Evolutionary conservation across 2,329 filamentous ascomycete genomes (phyloP), one percentile per base, ranked within the genome.

Genomic region (Alternaria sp.): DNA sequence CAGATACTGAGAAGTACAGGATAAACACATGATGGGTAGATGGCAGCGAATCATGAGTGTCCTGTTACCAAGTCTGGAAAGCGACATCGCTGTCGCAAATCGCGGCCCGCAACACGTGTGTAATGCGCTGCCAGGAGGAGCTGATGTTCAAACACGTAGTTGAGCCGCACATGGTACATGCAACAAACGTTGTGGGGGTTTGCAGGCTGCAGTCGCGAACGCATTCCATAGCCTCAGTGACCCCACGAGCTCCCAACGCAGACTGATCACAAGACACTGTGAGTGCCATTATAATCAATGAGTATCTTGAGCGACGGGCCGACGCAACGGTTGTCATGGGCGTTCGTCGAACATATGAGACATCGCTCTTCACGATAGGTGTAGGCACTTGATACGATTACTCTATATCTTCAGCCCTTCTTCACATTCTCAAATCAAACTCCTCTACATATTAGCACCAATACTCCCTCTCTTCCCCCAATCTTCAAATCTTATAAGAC

Each of bases 201-300:
- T 40, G 10, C 16, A 51, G 8, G 46, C 50, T 18, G 20, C n/a
- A 12, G 41, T 34, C 41, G 54, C 62, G 32, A 54, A 58, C 53
- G 50, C 50, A n/a, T 14, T 53, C 58, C 46, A 60, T 40, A 57
- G 28, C 55, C 12, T 14, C 36, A 54, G 11, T 12, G 18, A 44
- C 32, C 48, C 60, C 55, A 62, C 64, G 56, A 49, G 48, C 40
- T 27, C 20, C 61, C 62, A 69, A 67, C 63, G 61, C 20, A 18
- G 69, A 59, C 77, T 76, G 45, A 74, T 72, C 64, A 71, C 75
- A 54, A 83, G 81, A 34, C 54, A 60, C 50, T 12, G 14, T 55
- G 46, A 54, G 45, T 43, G 48, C 56, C 59, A 66, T 52, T 28
- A 57, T 28, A 25, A 32, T 36, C 22, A 22, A 36, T 16, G 41